Evolutionary conservation across 495 filamentous ascomycete species (phyloP).

Genomic region (Podospora bellae-mahoneyi): DNA sequence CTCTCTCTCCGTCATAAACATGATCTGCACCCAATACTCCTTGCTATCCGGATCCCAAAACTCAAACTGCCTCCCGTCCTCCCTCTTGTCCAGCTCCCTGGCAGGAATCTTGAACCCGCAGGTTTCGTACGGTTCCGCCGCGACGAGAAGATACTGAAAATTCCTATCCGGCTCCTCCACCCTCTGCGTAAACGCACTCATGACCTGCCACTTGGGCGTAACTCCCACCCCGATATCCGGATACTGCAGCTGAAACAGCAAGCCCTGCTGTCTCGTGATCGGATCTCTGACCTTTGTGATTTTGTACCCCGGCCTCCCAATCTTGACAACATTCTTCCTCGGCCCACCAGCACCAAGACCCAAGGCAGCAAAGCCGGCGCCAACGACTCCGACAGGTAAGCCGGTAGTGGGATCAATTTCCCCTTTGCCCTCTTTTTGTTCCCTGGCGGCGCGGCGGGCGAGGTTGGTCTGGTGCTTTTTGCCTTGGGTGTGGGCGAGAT

Average conservation of each 20-base stretch:
- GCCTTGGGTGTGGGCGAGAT: constrained; percentile 97
- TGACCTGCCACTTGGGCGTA: constrained; percentile 82
- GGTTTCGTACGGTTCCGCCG: constrained; percentile 97
- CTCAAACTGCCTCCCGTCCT: constrained; percentile 71
- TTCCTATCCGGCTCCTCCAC: constrained; percentile 90
- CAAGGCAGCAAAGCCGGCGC: constrained; percentile 58
- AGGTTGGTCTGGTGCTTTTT: constrained; percentile 99
- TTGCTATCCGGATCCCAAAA: constrained; percentile 96
- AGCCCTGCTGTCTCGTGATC: constrained; percentile 79
- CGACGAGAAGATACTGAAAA: constrained; percentile 92
- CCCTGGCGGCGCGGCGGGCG: constrained; percentile 88
- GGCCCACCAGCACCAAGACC: constrained; percentile 48
- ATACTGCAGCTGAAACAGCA: constrained; percentile 94
- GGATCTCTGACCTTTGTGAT: constrained; percentile 94
- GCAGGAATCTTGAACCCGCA: constrained; percentile 96
- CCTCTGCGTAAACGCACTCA: constrained; percentile 96
- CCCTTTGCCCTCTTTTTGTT: constrained; percentile 76
- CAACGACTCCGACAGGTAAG: constrained; percentile 67
- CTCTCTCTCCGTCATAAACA: constrained; percentile 98
- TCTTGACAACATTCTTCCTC: constrained; percentile 89
- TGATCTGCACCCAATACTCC: constrained; percentile 98
- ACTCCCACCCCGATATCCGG: constrained; percentile 80
- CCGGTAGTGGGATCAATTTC: constrained; percentile 74
- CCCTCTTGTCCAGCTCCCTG: constrained; percentile 83
- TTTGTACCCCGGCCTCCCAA: constrained; percentile 94